Evolutionary conservation across 2,329 filamentous ascomycete genomes (phyloP).

Genomic region (Cercospora sp.): DNA sequence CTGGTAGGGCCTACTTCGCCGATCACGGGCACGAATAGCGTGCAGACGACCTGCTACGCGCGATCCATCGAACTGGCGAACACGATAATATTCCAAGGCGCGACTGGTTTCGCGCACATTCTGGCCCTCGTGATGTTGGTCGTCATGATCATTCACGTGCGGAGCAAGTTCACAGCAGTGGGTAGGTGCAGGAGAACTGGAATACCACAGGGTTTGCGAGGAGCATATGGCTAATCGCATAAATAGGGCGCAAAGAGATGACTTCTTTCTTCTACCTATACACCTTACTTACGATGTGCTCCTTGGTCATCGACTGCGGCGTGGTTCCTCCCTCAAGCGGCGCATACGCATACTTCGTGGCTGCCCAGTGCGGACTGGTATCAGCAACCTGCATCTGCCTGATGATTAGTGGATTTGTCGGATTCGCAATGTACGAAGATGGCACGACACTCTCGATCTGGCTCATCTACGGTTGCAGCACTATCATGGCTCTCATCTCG

Average conservation of each 20-base stretch:
- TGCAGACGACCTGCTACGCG: conserved; percentile 88
- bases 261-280: conserved; percentile 97
- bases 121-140: conserved; percentile 87
- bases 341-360: conserved; percentile 88
- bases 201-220: neutral
- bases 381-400: conserved; percentile 87
- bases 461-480: conserved; percentile 78
- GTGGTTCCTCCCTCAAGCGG: conserved; percentile 80
- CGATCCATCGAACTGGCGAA: conserved; percentile 95
- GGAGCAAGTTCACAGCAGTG: conserved; percentile 97
- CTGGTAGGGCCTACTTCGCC: conserved; percentile 74
- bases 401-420: conserved; percentile 95
- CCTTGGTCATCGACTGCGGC: conserved; percentile 86
- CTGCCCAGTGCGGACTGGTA: conserved; percentile 78
- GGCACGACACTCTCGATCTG: conserved; percentile 91
- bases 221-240: conserved; percentile 14
- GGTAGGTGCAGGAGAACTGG: conserved; percentile 57
- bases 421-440: conserved; percentile 97
- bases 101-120: conserved; percentile 89
- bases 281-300: conserved; percentile 83
- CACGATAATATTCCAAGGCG: conserved; percentile 96
- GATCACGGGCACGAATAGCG: conserved; percentile 64
- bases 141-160: conserved; percentile 95
- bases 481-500: conserved; percentile 79
- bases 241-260: conserved; percentile 64